Evolutionary conservation across 2,329 filamentous ascomycete species (phyloP).

Genomic region (Apiospora kogelbergensis): DNA sequence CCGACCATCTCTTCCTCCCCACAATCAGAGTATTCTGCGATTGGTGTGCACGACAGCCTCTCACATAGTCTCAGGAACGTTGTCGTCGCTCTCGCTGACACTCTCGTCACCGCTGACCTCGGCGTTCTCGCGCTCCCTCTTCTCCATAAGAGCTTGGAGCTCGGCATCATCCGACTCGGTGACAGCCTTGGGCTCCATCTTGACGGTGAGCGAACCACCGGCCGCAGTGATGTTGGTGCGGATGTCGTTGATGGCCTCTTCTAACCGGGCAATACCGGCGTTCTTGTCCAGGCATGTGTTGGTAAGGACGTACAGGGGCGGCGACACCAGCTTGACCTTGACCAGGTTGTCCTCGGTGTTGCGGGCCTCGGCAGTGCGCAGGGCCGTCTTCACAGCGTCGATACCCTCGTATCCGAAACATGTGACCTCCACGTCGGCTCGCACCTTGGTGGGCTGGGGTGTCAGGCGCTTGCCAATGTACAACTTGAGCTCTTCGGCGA

Average conservation of each 20-base stretch:
- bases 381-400: conserved; percentile 92
- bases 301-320: conserved; percentile 93
- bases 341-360: conserved; percentile 93
- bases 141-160: conserved; percentile 97
- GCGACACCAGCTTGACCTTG: conserved; percentile 98
- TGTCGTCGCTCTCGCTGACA: conserved; percentile 92
- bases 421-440: conserved; percentile 94
- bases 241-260: conserved; percentile 88
- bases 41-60: not conserved
- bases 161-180: conserved; percentile 98
- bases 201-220: conserved; percentile 80
- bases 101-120: conserved; percentile 98
- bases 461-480: conserved; percentile 98
- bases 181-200: conserved; percentile 99
- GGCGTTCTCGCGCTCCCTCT: conserved; percentile 95
- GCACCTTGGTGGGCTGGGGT: conserved; percentile 97
- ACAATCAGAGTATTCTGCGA: not conserved
- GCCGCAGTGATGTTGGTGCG: conserved; percentile 74
- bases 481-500: conserved; percentile 84
- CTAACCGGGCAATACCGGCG: conserved; percentile 78
- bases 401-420: conserved; percentile 97
- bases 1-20: not conserved
- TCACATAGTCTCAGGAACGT: conserved; percentile 59
- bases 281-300: conserved; percentile 94
- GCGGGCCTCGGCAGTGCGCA: conserved; percentile 86